Evolutionary conservation across 768 basidiomycete genomes (phyloP).

Genomic region (Goffeauzyma gilvescens): DNA sequence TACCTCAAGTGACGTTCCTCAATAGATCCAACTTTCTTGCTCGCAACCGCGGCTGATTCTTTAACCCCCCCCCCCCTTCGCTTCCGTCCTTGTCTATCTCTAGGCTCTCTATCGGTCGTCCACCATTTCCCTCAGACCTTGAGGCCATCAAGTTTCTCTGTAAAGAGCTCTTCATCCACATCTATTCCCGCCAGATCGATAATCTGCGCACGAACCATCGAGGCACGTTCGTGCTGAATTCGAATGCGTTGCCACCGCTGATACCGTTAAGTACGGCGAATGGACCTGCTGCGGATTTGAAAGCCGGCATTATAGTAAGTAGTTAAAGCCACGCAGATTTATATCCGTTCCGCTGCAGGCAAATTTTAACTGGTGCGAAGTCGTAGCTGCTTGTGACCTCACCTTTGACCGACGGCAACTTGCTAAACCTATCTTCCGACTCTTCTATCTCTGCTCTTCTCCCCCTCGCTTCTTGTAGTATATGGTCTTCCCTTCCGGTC

Average conservation of each 20-base stretch:
- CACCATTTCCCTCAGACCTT: constrained; percentile 60
- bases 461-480: constrained; percentile 38
- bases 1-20: too few species aligned
- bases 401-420: too few species aligned
- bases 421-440: too few species aligned
- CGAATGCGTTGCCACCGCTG: constrained; percentile 73
- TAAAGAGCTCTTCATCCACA: constrained; percentile 82
- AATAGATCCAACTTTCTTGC: too few species aligned
- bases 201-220: constrained; percentile 88
- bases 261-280: constrained; percentile 61
- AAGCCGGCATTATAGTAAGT: constrained; percentile 50
- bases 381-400: too few species aligned
- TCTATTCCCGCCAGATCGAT: constrained; percentile 89
- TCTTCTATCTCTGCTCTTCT: not conserved
- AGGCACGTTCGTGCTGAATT: constrained; percentile 82
- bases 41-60: not conserved
- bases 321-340: constrained; percentile 1
- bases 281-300: constrained; percentile 53
- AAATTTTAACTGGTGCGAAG: not conserved
- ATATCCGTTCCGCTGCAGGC: not conserved
- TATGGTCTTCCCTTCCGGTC: constrained; percentile 59
- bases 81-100: not conserved
- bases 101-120: constrained; percentile 57
- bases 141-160: constrained; percentile 89
- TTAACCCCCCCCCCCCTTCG: not conserved